A percentile compares a stretch with the other conserved stretches of the same genome.
These are phyloP conservation scores for Helianthus tuberosus DNA, from an alignment of 129 eudicot genomes.

Conservation along the genomic window DNA sequence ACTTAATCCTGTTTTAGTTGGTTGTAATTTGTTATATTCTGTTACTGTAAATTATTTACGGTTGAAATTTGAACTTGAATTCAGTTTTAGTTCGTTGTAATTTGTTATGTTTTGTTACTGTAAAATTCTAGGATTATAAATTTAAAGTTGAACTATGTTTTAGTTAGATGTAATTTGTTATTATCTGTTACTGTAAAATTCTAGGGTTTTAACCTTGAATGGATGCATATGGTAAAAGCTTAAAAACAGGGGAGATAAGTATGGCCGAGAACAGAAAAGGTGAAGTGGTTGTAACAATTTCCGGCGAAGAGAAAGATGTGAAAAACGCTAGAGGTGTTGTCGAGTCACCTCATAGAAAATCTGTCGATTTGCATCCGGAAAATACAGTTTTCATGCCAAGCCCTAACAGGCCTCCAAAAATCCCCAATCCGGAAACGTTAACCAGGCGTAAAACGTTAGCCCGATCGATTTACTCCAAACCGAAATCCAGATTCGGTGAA, in stretches of 20 bases:
- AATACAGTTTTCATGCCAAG: slow-evolving; percentile 48
- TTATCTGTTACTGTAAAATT: neutral
- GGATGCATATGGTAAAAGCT: slow-evolving; percentile 57
- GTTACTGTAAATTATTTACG: slow-evolving; percentile 25
- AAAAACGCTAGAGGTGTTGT: slow-evolving; percentile 28
- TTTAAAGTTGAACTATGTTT: neutral
- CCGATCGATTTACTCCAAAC: slow-evolving; percentile 60
- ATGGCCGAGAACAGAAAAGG: slow-evolving; percentile 54
- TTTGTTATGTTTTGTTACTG: too few species aligned
- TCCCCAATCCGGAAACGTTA: slow-evolving; percentile 60
- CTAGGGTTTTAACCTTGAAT: slow-evolving; percentile 42
- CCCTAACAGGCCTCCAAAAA: slow-evolving; percentile 70
- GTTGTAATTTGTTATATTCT: neutral
- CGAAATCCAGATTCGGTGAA: slow-evolving; percentile 96
- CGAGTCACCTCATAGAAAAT: slow-evolving; percentile 40
- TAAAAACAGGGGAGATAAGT: slow-evolving; percentile 59
- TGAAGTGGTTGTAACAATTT: slow-evolving; percentile 47
- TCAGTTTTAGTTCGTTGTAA: too few species aligned
- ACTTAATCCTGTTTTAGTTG: neutral
- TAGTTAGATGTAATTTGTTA: slow-evolving; percentile 6
- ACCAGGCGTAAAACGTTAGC: slow-evolving; percentile 55
- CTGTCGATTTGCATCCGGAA: slow-evolving; percentile 56
- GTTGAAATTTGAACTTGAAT: too few species aligned
- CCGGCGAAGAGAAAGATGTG: slow-evolving; percentile 44
- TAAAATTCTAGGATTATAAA: too few species aligned